These are phyloP conservation scores for Proteromonas lacertae DNA, from an alignment of 352 stramenopile genomes.

Conservation along the genomic window DNA sequence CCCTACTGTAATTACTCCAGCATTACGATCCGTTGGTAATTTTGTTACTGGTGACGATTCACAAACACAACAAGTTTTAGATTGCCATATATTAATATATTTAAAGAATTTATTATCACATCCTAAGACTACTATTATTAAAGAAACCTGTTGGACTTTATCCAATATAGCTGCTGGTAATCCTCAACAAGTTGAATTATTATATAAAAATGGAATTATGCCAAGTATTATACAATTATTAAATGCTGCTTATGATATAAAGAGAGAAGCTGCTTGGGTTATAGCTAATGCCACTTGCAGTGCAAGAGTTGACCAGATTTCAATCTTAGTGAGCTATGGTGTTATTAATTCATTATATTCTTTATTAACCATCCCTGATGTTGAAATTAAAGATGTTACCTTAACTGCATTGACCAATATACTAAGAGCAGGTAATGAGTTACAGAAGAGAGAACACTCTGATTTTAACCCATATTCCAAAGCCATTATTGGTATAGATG, in stretches of 20 bases:
- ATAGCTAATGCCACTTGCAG: constrained; percentile 86
- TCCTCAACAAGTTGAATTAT: constrained; percentile 88
- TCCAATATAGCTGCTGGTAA: constrained; percentile 96
- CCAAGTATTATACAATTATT: constrained; percentile 75
- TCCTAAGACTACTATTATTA: constrained; percentile 88
- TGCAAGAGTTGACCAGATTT: constrained; percentile 58
- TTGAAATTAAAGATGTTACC: too few relatives aligned
- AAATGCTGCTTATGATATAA: constrained; percentile 78
- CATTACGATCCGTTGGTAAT: constrained; percentile 81
- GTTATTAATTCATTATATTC: constrained; percentile 88
- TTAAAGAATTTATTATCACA: constrained; percentile 53
- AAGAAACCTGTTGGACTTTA: constrained; percentile 96
- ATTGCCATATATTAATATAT: constrained; percentile 74
- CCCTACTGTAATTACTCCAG: constrained; percentile 68
- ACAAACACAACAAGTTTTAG: constrained; percentile 95
- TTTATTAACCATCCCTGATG: too few relatives aligned
- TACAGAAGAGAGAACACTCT: too few relatives aligned
- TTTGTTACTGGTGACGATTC: constrained; percentile 95
- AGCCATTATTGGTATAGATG: too few relatives aligned
- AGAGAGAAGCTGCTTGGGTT: constrained; percentile 88
- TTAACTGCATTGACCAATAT: too few relatives aligned
- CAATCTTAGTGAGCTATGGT: constrained; percentile 68
- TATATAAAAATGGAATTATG: constrained; percentile 86
- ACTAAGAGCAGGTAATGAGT: too few relatives aligned
- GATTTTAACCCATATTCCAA: too few relatives aligned